These are phyloP conservation scores for Fusarium ambrosium DNA, from an alignment of 2,329 filamentous ascomycete genomes.

Conservation along the genomic window DNA sequence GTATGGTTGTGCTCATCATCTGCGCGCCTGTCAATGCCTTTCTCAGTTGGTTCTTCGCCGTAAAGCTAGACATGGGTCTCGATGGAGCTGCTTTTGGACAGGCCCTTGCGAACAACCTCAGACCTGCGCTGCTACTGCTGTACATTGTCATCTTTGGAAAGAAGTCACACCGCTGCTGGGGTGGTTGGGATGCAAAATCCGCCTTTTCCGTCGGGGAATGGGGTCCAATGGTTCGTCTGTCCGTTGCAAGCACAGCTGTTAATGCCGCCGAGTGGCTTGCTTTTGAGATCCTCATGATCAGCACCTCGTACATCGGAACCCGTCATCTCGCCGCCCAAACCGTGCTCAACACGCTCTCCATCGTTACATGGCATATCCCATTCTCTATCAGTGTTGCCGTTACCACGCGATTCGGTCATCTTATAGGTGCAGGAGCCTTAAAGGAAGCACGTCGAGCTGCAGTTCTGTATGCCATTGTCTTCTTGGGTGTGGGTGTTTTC, in stretches of 20 bases:
- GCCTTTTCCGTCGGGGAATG: slow-evolving; percentile 56
- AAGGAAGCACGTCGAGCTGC: slow-evolving; percentile 34
- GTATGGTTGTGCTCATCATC: slow-evolving; percentile 62
- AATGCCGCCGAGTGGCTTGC: slow-evolving; percentile 60
- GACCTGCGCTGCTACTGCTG: slow-evolving; percentile 61
- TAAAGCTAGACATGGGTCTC: slow-evolving; percentile 60
- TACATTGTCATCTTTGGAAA: slow-evolving; percentile 61
- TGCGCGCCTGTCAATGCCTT: slow-evolving; percentile 63
- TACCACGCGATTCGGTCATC: slow-evolving; percentile 58
- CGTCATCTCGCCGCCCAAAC: slow-evolving; percentile 58
- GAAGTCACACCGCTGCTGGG: slow-evolving; percentile 50
- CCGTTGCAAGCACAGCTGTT: slow-evolving; percentile 57
- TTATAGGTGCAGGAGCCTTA: slow-evolving; percentile 53
- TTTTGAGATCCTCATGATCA: slow-evolving; percentile 60
- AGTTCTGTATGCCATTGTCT: slow-evolving; percentile 31
- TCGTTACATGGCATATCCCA: slow-evolving; percentile 59
- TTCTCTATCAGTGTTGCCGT: slow-evolving; percentile 59
- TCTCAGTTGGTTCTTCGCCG: slow-evolving; percentile 64
- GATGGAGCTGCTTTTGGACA: slow-evolving; percentile 65
- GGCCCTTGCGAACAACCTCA: slow-evolving; percentile 63
- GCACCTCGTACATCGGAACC: slow-evolving; percentile 60
- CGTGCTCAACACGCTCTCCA: slow-evolving; percentile 56
- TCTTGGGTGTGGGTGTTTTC: slow-evolving; percentile 27
- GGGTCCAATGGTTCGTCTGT: slow-evolving; percentile 56
- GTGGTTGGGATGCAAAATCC: slow-evolving; percentile 54